phyloP scores from a whole-genome alignment of 768 basidiomycete species.

The Sporobolomyces phaffii region DNA sequence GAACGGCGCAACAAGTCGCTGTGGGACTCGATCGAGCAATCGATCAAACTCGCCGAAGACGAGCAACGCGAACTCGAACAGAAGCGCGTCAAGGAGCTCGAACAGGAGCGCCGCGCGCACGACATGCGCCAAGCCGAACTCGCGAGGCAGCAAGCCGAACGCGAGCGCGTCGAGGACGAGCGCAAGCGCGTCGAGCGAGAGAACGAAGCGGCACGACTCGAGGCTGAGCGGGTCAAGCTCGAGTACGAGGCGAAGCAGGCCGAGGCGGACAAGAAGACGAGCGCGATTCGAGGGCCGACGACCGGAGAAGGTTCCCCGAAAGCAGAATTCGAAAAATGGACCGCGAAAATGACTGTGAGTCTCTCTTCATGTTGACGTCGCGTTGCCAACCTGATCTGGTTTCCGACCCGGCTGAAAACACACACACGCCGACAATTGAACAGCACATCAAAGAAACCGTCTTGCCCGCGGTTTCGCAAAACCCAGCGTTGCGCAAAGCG shows the following conservation, averaged over 20 bases:
- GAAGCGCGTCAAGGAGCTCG: slow-evolving; percentile 17
- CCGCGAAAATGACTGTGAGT: slow-evolving; percentile 45
- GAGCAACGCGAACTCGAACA: slow-evolving; percentile 27
- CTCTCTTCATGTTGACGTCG: background rate
- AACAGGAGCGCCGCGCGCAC: background rate
- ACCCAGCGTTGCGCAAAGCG: slow-evolving; percentile 55
- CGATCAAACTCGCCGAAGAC: slow-evolving; percentile 21
- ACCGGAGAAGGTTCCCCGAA: slow-evolving; percentile 24
- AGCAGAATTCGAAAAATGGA: slow-evolving; percentile 48
- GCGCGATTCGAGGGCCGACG: slow-evolving; percentile 45
- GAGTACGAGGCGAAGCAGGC: slow-evolving; percentile 24
- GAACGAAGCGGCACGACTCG: slow-evolving; percentile 4
- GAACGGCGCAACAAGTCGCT: slow-evolving; percentile 31
- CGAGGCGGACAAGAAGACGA: slow-evolving; percentile 42
- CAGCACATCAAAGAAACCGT: slow-evolving; percentile 35
- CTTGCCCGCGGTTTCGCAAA: slow-evolving; percentile 60
- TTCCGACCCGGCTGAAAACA: too few species aligned
- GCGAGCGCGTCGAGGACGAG: slow-evolving; percentile 9
- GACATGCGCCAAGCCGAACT: background rate
- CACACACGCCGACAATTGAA: too few species aligned
- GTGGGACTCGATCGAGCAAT: slow-evolving; percentile 35
- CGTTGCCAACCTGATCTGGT: too few species aligned
- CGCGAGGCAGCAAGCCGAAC: too few species aligned
- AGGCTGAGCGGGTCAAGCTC: slow-evolving; percentile 42
- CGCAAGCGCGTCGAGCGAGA: slow-evolving; percentile 35